Conservation (phyloP, 2,329 filamentous ascomycete genomes). For the Mariannaea sp. region DNA sequence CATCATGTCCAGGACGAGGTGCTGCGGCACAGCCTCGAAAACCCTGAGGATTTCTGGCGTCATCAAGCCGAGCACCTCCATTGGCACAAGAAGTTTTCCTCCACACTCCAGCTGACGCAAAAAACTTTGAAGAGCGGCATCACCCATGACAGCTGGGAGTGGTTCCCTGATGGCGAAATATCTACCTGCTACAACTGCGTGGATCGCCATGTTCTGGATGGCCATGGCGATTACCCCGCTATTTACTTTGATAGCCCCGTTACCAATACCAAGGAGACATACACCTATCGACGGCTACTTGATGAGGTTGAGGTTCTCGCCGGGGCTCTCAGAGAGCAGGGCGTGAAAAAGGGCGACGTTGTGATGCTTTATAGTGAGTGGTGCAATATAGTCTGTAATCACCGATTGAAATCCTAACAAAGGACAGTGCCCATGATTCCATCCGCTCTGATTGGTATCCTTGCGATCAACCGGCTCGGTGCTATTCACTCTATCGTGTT, state of each 20-base stretch:
- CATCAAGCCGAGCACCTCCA: conserved; percentile 74
- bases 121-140: conserved; percentile 67
- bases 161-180: conserved; percentile 89
- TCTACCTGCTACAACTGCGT: conserved; percentile 92
- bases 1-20: conserved; percentile 54
- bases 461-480: conserved; percentile 80
- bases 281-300: conserved; percentile 77
- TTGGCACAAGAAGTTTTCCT: conserved; percentile 78
- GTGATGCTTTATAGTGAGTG: conserved; percentile 86
- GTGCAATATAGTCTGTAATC: not conserved
- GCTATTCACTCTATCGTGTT: conserved; percentile 93
- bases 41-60: conserved; percentile 76
- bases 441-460: conserved; percentile 81
- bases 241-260: conserved; percentile 91
- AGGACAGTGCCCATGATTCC: conserved; percentile 89
- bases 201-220: conserved; percentile 82
- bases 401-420: not conserved
- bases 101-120: conserved; percentile 61
- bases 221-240: conserved; percentile 74
- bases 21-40: conserved; percentile 62
- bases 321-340: conserved; percentile 80
- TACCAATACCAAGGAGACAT: conserved; percentile 70
- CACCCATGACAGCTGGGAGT: conserved; percentile 80
- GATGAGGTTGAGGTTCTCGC: conserved; percentile 82
- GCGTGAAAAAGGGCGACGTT: conserved; percentile 81